phyloP scores from a whole-genome alignment of 2,329 filamentous ascomycete species.

The Trichoderma sp. region DNA sequence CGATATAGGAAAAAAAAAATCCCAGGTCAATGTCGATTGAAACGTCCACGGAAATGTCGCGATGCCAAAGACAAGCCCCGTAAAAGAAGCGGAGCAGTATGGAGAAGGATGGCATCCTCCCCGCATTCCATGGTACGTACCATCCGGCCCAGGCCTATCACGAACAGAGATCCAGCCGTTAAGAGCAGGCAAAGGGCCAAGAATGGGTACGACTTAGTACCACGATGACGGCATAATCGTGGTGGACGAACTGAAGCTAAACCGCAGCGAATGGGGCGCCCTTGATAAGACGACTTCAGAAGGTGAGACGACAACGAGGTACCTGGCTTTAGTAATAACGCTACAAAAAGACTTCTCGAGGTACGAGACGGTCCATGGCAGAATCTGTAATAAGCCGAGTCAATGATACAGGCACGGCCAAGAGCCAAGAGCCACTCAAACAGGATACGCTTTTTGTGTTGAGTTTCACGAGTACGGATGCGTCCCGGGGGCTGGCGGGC shows the following conservation, averaged over 20 bases:
- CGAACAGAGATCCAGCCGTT: background rate
- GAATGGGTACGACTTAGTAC: background rate
- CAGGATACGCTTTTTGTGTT: background rate
- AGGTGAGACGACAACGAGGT: conserved; percentile 9
- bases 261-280: background rate
- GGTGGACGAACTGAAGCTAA: background rate
- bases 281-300: conserved; percentile 10
- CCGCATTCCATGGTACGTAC: conserved; percentile 16
- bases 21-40: background rate
- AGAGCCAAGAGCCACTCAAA: background rate
- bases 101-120: conserved; percentile 5
- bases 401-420: background rate
- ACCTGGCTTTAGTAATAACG: background rate
- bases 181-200: background rate
- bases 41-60: background rate
- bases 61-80: background rate
- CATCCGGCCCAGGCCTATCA: conserved; percentile 1
- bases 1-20: background rate
- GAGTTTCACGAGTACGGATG: conserved; percentile 4
- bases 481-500: background rate
- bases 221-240: conserved; percentile 2
- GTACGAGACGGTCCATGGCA: background rate
- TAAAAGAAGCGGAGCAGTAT: conserved; percentile 3
- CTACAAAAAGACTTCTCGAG: background rate
- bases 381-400: background rate